Percentiles rank a stretch among this genome's conserved stretches.
These are phyloP conservation scores for Epithemia pelagica DNA, from an alignment of 108 stramenopile genomes.

Conservation along the genomic window DNA sequence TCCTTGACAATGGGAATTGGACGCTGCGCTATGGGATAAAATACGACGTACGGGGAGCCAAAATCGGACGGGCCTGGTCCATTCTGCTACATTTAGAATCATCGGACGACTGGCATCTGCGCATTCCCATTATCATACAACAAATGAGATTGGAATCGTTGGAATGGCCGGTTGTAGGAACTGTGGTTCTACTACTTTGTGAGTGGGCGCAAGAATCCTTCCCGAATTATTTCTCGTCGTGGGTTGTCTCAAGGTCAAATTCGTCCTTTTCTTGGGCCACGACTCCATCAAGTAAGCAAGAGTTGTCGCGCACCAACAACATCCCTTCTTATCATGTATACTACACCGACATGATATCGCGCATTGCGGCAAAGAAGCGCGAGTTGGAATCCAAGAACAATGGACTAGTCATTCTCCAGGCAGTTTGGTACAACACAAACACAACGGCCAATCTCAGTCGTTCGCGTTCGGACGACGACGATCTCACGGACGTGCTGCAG, in stretches of 20 bases:
- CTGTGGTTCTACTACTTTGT: background rate
- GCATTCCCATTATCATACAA: background rate
- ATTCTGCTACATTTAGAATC: background rate
- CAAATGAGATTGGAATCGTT: background rate
- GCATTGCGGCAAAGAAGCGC: background rate
- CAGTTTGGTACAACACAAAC: slow-evolving; percentile 23
- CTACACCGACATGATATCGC: background rate
- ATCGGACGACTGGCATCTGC: background rate
- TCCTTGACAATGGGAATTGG: background rate
- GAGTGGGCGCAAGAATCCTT: background rate
- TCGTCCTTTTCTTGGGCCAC: background rate
- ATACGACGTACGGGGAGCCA: background rate
- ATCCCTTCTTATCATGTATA: background rate
- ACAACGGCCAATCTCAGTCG: background rate
- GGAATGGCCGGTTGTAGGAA: background rate
- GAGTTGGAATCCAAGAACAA: slow-evolving; percentile 16
- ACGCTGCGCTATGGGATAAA: background rate
- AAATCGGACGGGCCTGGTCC: background rate
- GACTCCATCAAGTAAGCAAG: background rate
- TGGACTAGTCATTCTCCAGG: slow-evolving; percentile 33
- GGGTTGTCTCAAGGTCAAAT: background rate
- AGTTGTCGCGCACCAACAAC: background rate
- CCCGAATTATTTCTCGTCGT: background rate
- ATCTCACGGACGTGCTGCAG: slow-evolving; percentile 7
- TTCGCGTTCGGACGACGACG: slow-evolving; percentile 7